phyloP scores from a whole-genome alignment of 768 basidiomycete species.

The Lyophyllum atratum region DNA sequence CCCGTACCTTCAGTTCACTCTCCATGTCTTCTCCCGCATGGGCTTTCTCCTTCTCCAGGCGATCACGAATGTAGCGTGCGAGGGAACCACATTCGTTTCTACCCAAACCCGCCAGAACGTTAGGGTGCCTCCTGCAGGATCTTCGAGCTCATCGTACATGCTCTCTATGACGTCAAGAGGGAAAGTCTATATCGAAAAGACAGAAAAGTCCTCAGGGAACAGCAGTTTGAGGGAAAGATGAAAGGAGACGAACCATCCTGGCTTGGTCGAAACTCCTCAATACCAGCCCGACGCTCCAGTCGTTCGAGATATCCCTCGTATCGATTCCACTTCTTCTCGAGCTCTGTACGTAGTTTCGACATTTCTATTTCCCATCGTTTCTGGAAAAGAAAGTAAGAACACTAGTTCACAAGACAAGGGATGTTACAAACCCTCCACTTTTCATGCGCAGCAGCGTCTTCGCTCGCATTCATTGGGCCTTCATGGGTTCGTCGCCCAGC shows the following conservation, averaged over 20 bases:
- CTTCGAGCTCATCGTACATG: constrained; percentile 68
- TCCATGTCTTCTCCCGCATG: constrained; percentile 62
- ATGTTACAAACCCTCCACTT: constrained; percentile 66
- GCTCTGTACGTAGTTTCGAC: constrained; percentile 54
- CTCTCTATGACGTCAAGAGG: constrained; percentile 53
- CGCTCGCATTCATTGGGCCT: constrained; percentile 69
- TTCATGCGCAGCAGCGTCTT: constrained; percentile 62
- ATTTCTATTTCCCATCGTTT: constrained; percentile 58
- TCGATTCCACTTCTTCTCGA: constrained; percentile 54
- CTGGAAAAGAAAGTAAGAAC: constrained; percentile 33
- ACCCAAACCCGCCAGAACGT: constrained; percentile 42
- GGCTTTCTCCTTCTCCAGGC: constrained; percentile 50
- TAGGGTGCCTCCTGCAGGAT: constrained; percentile 45
- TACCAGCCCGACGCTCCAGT: constrained; percentile 58
- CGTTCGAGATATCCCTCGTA: constrained; percentile 67
- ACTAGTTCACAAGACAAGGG: not conserved
- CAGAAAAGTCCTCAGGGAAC: constrained; percentile 1
- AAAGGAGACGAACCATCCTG: constrained; percentile 39
- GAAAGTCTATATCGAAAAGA: constrained; percentile 28
- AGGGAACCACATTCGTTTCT: constrained; percentile 63
- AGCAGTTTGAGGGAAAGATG: not conserved
- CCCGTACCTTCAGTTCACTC: constrained; percentile 65
- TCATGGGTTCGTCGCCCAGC: constrained; percentile 51
- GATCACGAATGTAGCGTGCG: constrained; percentile 50
- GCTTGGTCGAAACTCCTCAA: constrained; percentile 38